Conservation (phyloP, 1,139 yeast species). For the Pichia sp. region DNA sequence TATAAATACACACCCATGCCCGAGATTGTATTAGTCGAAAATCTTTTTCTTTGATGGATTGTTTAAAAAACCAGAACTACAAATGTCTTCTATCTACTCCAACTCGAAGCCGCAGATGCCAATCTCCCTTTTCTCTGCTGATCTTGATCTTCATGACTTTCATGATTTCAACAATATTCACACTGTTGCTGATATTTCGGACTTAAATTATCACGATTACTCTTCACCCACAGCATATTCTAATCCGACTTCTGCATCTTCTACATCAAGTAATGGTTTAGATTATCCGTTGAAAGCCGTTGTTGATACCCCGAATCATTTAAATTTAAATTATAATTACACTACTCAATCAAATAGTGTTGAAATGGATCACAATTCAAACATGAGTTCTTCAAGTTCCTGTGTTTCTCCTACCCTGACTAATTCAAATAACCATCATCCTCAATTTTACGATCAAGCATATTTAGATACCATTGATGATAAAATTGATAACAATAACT, state of each 20-base stretch:
- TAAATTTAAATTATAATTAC: neutral
- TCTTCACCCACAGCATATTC: neutral
- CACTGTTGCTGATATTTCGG: neutral
- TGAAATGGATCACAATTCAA: neutral
- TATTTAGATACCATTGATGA: neutral
- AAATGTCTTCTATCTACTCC: too few relatives aligned
- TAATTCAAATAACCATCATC: neutral
- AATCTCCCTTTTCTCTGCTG: neutral
- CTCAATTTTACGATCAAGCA: neutral
- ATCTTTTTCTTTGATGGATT: neutral
- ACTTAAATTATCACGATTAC: neutral
- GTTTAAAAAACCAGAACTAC: neutral
- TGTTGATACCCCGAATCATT: neutral
- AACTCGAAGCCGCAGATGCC: neutral
- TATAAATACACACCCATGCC: neutral
- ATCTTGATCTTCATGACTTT: neutral
- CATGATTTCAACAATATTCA: neutral
- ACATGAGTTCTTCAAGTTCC: constrained; percentile 8
- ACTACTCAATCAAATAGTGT: neutral
- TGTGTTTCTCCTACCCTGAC: constrained; percentile 9
- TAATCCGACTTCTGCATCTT: neutral
- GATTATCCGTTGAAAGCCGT: neutral
- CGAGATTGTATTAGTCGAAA: neutral
- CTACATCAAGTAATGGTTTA: neutral
- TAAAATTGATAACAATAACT: neutral